phyloP scores from a whole-genome alignment of 2,329 filamentous ascomycete species.

The Colletotrichum truncatum region DNA sequence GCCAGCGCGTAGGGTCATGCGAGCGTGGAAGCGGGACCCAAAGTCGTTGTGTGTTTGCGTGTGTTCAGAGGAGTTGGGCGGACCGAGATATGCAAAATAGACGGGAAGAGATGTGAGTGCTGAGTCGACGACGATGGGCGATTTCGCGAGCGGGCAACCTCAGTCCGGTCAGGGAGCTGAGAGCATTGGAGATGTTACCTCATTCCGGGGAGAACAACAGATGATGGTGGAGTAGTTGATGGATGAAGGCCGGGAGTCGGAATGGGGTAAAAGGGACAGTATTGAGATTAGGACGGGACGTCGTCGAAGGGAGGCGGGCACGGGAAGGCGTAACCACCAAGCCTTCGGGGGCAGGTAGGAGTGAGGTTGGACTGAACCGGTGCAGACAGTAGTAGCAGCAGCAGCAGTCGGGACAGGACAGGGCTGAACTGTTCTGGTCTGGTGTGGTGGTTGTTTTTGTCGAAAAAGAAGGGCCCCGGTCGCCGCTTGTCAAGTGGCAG shows the following conservation, averaged over 20 bases:
- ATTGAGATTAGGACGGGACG: constrained; percentile 14
- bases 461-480: constrained; percentile 23
- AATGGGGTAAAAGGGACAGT: neutral
- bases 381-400: neutral
- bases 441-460: constrained; percentile 28
- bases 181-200: constrained; percentile 63
- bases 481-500: constrained; percentile 26
- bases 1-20: constrained; percentile 29
- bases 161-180: constrained; percentile 71
- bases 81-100: neutral
- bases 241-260: neutral
- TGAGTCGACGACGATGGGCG: constrained; percentile 23
- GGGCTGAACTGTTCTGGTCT: neutral
- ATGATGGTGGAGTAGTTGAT: constrained; percentile 5
- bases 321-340: constrained; percentile 16
- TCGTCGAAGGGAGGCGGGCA: constrained; percentile 18
- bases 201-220: constrained; percentile 56
- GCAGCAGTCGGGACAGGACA: neutral
- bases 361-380: constrained; percentile 27
- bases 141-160: constrained; percentile 39
- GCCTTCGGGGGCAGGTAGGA: constrained; percentile 18
- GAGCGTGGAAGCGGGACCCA: constrained; percentile 30
- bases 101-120: constrained; percentile 16
- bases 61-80: neutral
- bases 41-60: neutral